Evolutionary conservation across 148 eudicot genomes (phyloP).

Genomic region (Talinum fruticosum): DNA sequence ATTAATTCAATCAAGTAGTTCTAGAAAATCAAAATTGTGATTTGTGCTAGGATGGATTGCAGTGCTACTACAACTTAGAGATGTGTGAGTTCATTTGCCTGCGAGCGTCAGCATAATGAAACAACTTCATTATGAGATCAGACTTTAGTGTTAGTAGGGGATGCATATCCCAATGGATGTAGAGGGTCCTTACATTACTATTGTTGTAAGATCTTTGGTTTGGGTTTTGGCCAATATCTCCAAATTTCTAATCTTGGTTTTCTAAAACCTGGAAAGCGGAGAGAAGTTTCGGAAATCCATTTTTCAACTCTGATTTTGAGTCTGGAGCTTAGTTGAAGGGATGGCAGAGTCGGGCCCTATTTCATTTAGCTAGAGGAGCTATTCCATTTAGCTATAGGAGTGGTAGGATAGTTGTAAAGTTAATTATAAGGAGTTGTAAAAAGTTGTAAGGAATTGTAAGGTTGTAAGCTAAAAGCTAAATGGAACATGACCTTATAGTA

Average conservation of each 20-base stretch:
- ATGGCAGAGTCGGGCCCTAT: too few relatives aligned
- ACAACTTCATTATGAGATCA: background rate
- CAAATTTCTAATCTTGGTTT: background rate
- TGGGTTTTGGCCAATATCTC: background rate
- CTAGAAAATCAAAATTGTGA: too few relatives aligned
- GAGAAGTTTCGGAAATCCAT: background rate
- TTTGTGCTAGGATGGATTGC: background rate
- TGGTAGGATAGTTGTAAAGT: too few relatives aligned
- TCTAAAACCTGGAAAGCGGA: background rate
- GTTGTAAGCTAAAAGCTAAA: too few relatives aligned
- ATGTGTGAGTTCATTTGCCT: background rate
- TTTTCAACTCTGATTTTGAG: background rate
- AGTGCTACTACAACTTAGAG: background rate
- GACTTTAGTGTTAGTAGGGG: background rate
- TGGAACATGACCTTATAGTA: too few relatives aligned
- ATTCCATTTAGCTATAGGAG: too few relatives aligned
- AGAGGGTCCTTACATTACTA: background rate
- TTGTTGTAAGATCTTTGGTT: background rate
- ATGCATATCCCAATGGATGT: background rate
- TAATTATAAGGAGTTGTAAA: too few relatives aligned
- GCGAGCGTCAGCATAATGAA: background rate
- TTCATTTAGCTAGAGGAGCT: too few relatives aligned
- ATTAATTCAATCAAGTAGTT: too few relatives aligned
- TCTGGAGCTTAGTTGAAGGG: background rate
- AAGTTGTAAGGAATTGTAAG: too few relatives aligned